phyloP scores from a whole-genome alignment of 257 asterid species.

The Craterostigma plantagineum region DNA sequence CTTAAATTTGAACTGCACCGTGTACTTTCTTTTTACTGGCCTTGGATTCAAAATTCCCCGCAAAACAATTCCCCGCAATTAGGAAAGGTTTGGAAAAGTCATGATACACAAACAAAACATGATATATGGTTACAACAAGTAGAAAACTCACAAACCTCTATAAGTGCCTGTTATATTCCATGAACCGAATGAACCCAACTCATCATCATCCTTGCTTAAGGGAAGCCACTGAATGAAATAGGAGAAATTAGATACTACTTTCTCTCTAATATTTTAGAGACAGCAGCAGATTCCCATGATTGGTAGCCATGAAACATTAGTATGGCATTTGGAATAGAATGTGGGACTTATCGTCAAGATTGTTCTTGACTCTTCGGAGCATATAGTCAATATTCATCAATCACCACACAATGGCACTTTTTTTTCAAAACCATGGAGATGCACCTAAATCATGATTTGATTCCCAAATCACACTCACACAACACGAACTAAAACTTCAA shows the following conservation, averaged over 20 bases:
- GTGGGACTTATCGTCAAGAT: conserved; percentile 5
- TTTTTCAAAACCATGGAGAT: too few species aligned
- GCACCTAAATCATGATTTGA: conserved; percentile 1
- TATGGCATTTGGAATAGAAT: background rate
- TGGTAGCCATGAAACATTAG: background rate
- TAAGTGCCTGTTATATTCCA: conserved; percentile 96
- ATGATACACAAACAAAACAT: background rate
- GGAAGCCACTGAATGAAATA: conserved; percentile 63
- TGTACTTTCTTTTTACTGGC: too few species aligned
- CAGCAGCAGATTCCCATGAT: background rate
- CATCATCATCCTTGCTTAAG: conserved; percentile 55
- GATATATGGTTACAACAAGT: background rate
- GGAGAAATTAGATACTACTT: conserved; percentile 10
- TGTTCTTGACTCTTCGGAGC: too few species aligned
- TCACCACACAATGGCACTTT: too few species aligned
- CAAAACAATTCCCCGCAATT: too few species aligned
- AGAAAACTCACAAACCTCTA: conserved; percentile 46
- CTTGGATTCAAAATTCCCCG: too few species aligned
- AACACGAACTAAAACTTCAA: conserved; percentile 4
- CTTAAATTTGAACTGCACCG: too few species aligned
- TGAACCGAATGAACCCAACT: conserved; percentile 72
- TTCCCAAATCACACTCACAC: conserved; percentile 4
- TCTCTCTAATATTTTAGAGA: conserved; percentile 1
- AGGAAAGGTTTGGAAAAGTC: too few species aligned
- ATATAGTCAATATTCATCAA: too few species aligned